Conservation (phyloP, 257 asterid genomes). For the Oldenlandia corymbosa region DNA sequence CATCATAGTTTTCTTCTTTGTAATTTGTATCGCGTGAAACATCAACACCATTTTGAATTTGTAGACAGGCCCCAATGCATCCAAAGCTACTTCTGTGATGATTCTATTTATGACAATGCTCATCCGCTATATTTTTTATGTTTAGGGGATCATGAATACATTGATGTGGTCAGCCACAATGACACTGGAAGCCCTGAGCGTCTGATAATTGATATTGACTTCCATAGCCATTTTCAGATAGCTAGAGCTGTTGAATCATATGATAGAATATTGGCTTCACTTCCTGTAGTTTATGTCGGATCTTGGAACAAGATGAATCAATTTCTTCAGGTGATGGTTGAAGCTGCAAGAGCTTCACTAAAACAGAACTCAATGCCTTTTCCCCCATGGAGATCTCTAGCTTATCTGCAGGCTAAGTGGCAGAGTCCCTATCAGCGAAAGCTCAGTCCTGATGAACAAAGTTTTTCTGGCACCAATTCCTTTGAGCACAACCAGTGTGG, state of each 20-base stretch:
- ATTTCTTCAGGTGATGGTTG: conserved; percentile 65
- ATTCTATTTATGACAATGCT: conserved; percentile 3
- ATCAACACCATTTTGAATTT: background rate
- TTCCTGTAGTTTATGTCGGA: conserved; percentile 65
- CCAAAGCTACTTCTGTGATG: background rate
- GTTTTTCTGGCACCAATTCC: background rate
- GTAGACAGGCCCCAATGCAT: background rate
- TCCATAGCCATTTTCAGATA: conserved; percentile 73
- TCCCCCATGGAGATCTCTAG: conserved; percentile 74
- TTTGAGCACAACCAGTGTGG: conserved; percentile 44
- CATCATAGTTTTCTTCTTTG: too few relatives aligned
- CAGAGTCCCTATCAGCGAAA: conserved; percentile 46
- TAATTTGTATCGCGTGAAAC: too few relatives aligned
- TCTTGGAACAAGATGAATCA: conserved; percentile 46
- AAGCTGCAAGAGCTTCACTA: conserved; percentile 63
- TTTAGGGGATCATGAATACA: conserved; percentile 73
- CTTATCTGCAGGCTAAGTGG: conserved; percentile 67
- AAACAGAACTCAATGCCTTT: conserved; percentile 80
- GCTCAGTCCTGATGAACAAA: conserved; percentile 20
- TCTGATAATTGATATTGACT: conserved; percentile 56
- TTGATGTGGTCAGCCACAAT: conserved; percentile 39
- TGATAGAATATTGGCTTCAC: conserved; percentile 44
- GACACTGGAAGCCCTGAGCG: conserved; percentile 41
- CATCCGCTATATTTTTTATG: background rate
- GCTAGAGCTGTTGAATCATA: conserved; percentile 80